A percentile compares a stretch with the other conserved stretches of the same genome.
Evolutionary conservation across 306 rosid genomes (phyloP).

Genomic region (Parietaria judaica): DNA sequence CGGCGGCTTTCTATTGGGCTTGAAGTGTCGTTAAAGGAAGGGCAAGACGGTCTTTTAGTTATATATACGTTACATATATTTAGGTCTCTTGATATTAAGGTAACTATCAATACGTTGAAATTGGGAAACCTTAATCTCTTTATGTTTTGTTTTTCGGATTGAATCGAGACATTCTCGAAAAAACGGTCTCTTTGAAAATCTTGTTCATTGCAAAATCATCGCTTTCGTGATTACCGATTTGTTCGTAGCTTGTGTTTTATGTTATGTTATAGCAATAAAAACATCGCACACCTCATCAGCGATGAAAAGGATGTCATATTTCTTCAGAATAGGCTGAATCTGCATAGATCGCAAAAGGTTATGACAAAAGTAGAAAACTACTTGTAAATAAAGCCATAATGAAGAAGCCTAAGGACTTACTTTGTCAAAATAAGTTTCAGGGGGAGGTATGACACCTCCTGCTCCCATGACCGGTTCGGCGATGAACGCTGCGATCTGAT

Average conservation of each 20-base stretch:
- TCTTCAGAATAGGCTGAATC: conserved; percentile 87
- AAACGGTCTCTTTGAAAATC: too few species aligned
- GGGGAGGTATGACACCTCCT: conserved; percentile 90
- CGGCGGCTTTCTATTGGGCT: too few species aligned
- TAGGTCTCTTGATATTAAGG: neutral
- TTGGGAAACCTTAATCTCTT: neutral
- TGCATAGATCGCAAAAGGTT: conserved; percentile 18
- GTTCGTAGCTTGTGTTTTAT: too few species aligned
- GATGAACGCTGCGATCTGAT: conserved; percentile 93
- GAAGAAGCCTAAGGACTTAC: conserved; percentile 24
- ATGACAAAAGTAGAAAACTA: too few species aligned
- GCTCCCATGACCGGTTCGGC: conserved; percentile 99
- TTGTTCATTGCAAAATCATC: too few species aligned
- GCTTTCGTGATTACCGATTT: too few species aligned
- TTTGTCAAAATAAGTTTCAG: conserved; percentile 85
- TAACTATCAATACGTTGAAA: neutral
- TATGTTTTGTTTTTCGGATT: too few species aligned
- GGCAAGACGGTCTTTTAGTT: too few species aligned
- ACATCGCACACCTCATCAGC: conserved; percentile 70
- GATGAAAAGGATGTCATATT: conserved; percentile 91
- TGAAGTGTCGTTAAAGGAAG: too few species aligned
- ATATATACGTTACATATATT: too few species aligned
- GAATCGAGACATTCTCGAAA: too few species aligned
- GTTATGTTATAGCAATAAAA: neutral
- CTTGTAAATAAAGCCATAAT: too few species aligned